A percentile compares a stretch with the other conserved stretches of the same genome.
These are phyloP conservation scores for Globisporangium nodosum DNA, from an alignment of 352 stramenopile species.

Conservation along the genomic window DNA sequence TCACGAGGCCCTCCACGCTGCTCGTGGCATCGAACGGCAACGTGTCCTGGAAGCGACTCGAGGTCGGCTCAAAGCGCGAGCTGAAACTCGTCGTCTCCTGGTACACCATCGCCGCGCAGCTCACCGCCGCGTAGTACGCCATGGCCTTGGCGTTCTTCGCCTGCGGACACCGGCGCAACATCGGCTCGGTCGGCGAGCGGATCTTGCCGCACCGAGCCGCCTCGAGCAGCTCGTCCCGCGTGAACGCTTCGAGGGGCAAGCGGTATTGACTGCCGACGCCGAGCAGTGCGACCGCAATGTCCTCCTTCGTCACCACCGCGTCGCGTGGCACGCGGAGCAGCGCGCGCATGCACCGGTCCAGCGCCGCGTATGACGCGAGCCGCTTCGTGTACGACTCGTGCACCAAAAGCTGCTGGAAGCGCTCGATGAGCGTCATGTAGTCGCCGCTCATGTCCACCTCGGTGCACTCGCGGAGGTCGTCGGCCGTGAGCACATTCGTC, in stretches of 20 bases:
- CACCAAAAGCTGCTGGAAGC: slow-evolving; percentile 60
- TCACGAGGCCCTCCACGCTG: slow-evolving; percentile 28
- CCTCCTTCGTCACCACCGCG: slow-evolving; percentile 61
- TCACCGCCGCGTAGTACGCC: slow-evolving; percentile 62
- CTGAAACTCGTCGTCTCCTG: slow-evolving; percentile 57
- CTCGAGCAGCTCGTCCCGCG: slow-evolving; percentile 45
- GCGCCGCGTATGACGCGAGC: slow-evolving; percentile 50
- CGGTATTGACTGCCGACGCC: slow-evolving; percentile 27
- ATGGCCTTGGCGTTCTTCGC: slow-evolving; percentile 53
- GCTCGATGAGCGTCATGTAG: slow-evolving; percentile 60
- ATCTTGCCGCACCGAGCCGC: slow-evolving; percentile 41
- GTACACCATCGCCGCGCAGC: slow-evolving; percentile 48
- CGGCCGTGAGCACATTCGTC: slow-evolving; percentile 35
- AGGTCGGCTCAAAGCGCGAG: slow-evolving; percentile 32
- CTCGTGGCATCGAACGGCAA: slow-evolving; percentile 37
- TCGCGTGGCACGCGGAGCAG: slow-evolving; percentile 35
- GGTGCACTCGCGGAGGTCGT: slow-evolving; percentile 37
- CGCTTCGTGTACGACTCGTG: slow-evolving; percentile 62
- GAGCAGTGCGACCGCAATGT: slow-evolving; percentile 49
- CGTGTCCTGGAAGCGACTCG: slow-evolving; percentile 32
- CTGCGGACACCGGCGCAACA: slow-evolving; percentile 38
- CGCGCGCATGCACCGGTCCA: slow-evolving; percentile 61
- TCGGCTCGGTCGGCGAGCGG: slow-evolving; percentile 35
- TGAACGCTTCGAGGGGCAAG: slow-evolving; percentile 59
- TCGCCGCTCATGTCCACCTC: slow-evolving; percentile 66